Base-by-base conservation (phyloP, 805 yeast genomes). In the Yarrowia bubula region DNA sequence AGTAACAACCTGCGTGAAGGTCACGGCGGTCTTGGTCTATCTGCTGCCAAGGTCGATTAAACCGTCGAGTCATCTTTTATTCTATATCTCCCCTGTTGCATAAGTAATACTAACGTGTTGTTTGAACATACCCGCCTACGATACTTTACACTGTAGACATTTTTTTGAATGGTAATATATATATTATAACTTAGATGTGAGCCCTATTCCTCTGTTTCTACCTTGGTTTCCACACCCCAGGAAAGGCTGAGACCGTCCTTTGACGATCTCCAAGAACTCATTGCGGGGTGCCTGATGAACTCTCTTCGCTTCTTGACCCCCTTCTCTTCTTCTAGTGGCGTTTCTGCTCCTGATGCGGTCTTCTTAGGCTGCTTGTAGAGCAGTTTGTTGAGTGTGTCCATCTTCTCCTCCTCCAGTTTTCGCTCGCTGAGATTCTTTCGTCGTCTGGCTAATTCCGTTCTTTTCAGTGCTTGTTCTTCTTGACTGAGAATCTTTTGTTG, bases 371-470 rank as follows among this genome's bases (percentile, higher is more conserved):
- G 82, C 75, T 92, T 86, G 75, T 90, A 87, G 68, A 93, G 79
- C 68, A 93, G 78, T 74, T 90, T 90, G 74, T 93, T 93, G 69
- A 93, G 81, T 0, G 98, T 92, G 69, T 93, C 98, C 72, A 87
- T 84, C 74, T 95, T 95, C 75, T 95, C 98, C 74, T 90, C 97
- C 72, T 92, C 98, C 44, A 90, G 77, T 68, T 88, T 85, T 76
- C 88, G 87, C 71, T 87, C 92, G 69, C 87, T 86, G 71, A 91
- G 82, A 73, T 93, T 92, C 74, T 89, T 89, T 69, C 99, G 81
- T 75, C 92, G 85, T 71, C 98, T 83, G 0, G 97, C 93, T 71
- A 85, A 86, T 74, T 93, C 99, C 0, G 96, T 90, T 68, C 92
- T 86, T 50, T 92, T 83, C 66, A 90, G 75, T 53, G 89, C 90